Conservation (phyloP, 345 rosid genomes). For the Barbarea vulgaris region DNA sequence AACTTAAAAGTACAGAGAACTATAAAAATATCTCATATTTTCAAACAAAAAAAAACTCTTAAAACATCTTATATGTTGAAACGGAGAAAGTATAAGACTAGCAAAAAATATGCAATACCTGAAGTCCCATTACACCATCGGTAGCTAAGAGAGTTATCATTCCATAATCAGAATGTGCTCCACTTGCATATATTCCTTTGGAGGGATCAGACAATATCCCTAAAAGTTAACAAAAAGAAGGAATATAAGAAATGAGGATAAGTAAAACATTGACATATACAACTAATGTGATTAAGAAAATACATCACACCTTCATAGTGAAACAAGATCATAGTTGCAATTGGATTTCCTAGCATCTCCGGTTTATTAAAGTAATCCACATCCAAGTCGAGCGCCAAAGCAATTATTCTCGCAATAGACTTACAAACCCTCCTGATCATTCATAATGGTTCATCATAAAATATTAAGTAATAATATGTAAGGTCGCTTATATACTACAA, state of each 20-base stretch:
- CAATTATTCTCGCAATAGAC: constrained; percentile 65
- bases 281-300: neutral
- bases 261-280: neutral
- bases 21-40: too few relatives aligned
- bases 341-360: constrained; percentile 77
- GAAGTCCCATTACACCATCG: constrained; percentile 71
- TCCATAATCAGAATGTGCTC: constrained; percentile 90
- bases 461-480: neutral
- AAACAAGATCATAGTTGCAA: constrained; percentile 65
- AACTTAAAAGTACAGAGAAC: too few relatives aligned
- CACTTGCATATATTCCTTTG: constrained; percentile 74
- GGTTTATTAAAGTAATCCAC: constrained; percentile 75
- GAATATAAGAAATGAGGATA: neutral
- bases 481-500: neutral
- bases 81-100: too few relatives aligned
- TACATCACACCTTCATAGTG: constrained; percentile 76
- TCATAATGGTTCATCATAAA: too few relatives aligned
- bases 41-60: too few relatives aligned
- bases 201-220: constrained; percentile 61
- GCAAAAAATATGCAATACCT: constrained; percentile 43
- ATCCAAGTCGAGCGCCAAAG: constrained; percentile 74
- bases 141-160: constrained; percentile 81
- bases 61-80: too few relatives aligned
- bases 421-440: constrained; percentile 60
- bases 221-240: neutral